A percentile compares a stretch with the other conserved stretches of the same genome.
phyloP scores from a whole-genome alignment of 371 early-diverging fungal species.

The Syncephalastrum sp. region DNA sequence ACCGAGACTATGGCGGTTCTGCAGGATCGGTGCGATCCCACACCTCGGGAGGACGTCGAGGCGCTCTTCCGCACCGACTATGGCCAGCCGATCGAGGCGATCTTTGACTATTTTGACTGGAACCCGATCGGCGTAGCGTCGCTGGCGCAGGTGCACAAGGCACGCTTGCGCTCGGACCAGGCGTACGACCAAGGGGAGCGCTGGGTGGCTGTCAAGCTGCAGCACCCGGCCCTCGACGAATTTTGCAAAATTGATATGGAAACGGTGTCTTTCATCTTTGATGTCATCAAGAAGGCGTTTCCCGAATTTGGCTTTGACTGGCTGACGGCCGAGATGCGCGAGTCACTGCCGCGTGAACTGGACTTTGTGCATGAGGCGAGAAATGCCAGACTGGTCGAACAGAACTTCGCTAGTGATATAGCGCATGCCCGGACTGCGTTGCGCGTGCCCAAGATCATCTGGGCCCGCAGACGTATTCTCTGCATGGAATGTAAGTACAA shows the following conservation, averaged over 20 bases:
- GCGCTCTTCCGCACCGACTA: conserved; percentile 70
- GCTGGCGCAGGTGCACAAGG: conserved; percentile 85
- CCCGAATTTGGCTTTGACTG: conserved; percentile 92
- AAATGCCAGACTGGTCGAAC: conserved; percentile 65
- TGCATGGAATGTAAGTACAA: conserved; percentile 74
- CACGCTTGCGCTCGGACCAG: conserved; percentile 44
- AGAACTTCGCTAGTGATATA: conserved; percentile 55
- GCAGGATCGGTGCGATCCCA: conserved; percentile 84
- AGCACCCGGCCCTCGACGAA: conserved; percentile 80
- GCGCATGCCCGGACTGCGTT: conserved; percentile 36
- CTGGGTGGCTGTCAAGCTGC: conserved; percentile 90
- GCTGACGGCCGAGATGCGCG: conserved; percentile 86
- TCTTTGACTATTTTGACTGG: conserved; percentile 73
- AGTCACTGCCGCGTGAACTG: conserved; percentile 83
- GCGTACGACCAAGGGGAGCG: too few relatives aligned
- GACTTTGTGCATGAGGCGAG: conserved; percentile 81
- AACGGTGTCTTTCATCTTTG: conserved; percentile 64
- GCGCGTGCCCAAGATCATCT: conserved; percentile 66
- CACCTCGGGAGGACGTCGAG: conserved; percentile 56
- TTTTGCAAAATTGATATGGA: conserved; percentile 82
- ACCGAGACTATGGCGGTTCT: conserved; percentile 80
- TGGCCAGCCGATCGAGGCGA: conserved; percentile 57
- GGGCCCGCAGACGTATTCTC: conserved; percentile 65
- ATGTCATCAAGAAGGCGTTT: conserved; percentile 68
- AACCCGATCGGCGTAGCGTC: conserved; percentile 83